phyloP scores from a whole-genome alignment of 1,139 yeast genomes.

The Pichia sp. region DNA sequence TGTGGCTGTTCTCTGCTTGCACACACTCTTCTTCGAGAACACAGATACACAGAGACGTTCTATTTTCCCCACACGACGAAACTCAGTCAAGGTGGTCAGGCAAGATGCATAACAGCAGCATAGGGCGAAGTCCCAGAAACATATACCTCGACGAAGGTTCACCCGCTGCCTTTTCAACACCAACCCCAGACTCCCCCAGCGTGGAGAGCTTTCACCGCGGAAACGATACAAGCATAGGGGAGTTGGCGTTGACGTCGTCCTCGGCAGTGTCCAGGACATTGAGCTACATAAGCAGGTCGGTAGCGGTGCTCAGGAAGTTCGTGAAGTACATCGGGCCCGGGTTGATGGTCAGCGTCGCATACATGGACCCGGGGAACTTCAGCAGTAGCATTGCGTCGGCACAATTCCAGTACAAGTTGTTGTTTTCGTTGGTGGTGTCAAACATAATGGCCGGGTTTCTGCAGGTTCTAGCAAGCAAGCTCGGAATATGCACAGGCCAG shows the following conservation, averaged over 20 bases:
- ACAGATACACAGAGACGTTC: not conserved
- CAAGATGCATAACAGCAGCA: not conserved
- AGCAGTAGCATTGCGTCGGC: conserved; percentile 91
- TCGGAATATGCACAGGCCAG: conserved; percentile 88
- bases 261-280: not conserved
- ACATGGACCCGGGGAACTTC: conserved; percentile 97
- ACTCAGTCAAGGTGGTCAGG: no score
- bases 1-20: no score
- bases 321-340: conserved; percentile 84
- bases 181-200: not conserved
- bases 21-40: not conserved
- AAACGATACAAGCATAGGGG: not conserved
- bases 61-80: not conserved
- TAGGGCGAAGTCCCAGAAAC: not conserved
- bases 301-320: conserved; percentile 42
- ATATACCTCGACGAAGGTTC: not conserved
- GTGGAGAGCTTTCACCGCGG: not conserved
- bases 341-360: conserved; percentile 89
- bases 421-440: conserved; percentile 76
- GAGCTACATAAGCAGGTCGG: not conserved
- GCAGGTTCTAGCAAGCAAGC: conserved; percentile 77
- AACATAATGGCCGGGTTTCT: conserved; percentile 83
- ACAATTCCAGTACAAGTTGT: conserved; percentile 66
- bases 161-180: not conserved
- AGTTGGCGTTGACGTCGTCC: not conserved